A percentile compares a stretch with the other conserved stretches of the same genome.
These are phyloP conservation scores for Syzygium grande DNA, from an alignment of 345 rosid genomes.

Conservation along the genomic window DNA sequence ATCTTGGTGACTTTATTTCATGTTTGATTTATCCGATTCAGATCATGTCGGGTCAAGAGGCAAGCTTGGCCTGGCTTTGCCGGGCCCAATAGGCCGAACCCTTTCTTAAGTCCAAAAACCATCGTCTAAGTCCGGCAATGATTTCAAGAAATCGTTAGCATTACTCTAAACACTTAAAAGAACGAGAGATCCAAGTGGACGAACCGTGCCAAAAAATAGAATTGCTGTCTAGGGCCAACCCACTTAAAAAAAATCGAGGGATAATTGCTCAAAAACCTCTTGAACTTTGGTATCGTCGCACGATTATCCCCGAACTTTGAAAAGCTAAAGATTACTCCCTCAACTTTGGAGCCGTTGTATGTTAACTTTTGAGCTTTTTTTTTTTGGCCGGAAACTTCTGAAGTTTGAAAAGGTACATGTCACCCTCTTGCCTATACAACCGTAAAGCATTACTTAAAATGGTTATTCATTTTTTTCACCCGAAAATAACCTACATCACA, in stretches of 20 bases:
- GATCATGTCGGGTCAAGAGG: neutral
- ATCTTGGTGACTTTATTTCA: neutral
- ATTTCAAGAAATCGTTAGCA: neutral
- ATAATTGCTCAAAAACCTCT: neutral
- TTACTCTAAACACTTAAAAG: neutral
- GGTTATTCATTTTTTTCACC: neutral
- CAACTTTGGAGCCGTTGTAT: too few species aligned
- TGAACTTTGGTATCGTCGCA: neutral
- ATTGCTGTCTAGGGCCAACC: neutral
- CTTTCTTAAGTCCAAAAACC: neutral
- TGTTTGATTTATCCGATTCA: neutral
- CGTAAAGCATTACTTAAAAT: neutral
- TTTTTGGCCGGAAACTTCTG: too few species aligned
- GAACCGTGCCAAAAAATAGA: neutral
- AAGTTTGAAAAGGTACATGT: too few species aligned
- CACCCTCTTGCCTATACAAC: neutral
- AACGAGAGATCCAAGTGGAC: neutral
- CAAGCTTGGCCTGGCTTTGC: neutral
- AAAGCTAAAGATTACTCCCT: neutral
- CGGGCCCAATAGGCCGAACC: too few species aligned
- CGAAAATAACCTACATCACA: neutral
- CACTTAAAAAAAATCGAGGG: neutral
- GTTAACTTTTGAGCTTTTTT: too few species aligned
- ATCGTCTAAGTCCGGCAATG: neutral
- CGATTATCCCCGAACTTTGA: neutral